phyloP scores from a whole-genome alignment of 805 yeast genomes.

The Pichia thaimueangensis region DNA sequence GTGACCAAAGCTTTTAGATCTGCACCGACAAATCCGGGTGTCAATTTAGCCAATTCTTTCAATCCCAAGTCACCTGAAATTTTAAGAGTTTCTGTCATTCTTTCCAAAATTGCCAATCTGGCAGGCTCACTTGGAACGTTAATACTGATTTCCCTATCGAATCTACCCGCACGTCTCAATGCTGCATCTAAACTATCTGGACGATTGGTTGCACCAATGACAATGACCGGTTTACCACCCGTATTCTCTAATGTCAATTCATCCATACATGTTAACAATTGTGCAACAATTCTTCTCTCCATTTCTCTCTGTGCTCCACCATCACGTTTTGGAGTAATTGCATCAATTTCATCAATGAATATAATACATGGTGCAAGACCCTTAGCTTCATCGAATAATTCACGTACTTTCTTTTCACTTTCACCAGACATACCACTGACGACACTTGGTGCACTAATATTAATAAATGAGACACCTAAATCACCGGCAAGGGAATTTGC shows the following conservation, averaged over 20 bases:
- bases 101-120: conserved; percentile 64
- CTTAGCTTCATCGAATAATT: conserved; percentile 89
- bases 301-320: conserved; percentile 98
- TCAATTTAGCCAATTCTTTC: conserved; percentile 71
- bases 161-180: conserved; percentile 91
- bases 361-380: conserved; percentile 84
- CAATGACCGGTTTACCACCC: conserved; percentile 85
- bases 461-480: conserved; percentile 84
- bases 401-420: conserved; percentile 89
- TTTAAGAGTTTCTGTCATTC: conserved; percentile 64
- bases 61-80: conserved; percentile 69
- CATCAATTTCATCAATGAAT: conserved; percentile 95
- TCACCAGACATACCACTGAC: conserved; percentile 99
- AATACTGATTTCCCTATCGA: conserved; percentile 89
- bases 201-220: conserved; percentile 93
- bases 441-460: conserved; percentile 89
- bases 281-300: conserved; percentile 97
- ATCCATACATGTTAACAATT: conserved; percentile 89
- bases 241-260: conserved; percentile 84
- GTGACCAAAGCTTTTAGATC: conserved; percentile 90
- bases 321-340: conserved; percentile 96
- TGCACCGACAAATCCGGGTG: conserved; percentile 98
- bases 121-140: conserved; percentile 91
- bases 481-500: conserved; percentile 97
- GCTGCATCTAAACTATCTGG: conserved; percentile 96